phyloP scores from a whole-genome alignment of 2,329 filamentous ascomycete species.

The Tolypocladium guangdongense region DNA sequence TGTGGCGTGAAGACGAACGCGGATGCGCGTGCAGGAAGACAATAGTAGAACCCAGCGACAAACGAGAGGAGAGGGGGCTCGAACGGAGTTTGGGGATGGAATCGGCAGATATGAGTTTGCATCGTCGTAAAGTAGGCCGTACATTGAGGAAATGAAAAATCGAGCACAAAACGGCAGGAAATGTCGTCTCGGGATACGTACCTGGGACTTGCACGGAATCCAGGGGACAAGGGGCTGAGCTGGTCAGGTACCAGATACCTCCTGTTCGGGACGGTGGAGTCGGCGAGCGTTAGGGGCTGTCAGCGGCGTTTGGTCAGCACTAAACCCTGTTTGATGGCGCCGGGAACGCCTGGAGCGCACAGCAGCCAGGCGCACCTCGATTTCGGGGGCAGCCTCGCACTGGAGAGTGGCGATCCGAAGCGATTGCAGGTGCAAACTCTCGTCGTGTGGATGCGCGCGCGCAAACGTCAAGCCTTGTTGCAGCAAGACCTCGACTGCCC shows the following conservation, averaged over 20 bases:
- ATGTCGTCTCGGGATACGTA: neutral
- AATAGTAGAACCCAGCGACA: neutral
- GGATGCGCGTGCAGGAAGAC: neutral
- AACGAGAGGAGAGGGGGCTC: neutral
- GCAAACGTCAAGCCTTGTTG: neutral
- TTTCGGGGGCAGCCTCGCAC: neutral
- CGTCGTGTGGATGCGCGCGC: neutral
- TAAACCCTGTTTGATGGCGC: neutral
- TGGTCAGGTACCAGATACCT: neutral
- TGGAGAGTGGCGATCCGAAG: neutral
- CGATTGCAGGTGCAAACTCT: neutral
- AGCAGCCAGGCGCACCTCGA: neutral
- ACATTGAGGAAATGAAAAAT: neutral
- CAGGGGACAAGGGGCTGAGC: neutral
- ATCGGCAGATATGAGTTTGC: neutral
- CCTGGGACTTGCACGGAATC: neutral
- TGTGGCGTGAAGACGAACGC: neutral
- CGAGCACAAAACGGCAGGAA: neutral
- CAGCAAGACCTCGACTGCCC: neutral
- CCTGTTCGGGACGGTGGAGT: neutral
- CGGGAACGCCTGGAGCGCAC: neutral
- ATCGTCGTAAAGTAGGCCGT: neutral
- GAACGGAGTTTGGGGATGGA: neutral
- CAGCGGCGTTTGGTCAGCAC: conserved; percentile 1
- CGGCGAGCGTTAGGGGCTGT: neutral